Evolutionary conservation across 169 alveolate species (phyloP).

Genomic region (Eimeria acervulina): DNA sequence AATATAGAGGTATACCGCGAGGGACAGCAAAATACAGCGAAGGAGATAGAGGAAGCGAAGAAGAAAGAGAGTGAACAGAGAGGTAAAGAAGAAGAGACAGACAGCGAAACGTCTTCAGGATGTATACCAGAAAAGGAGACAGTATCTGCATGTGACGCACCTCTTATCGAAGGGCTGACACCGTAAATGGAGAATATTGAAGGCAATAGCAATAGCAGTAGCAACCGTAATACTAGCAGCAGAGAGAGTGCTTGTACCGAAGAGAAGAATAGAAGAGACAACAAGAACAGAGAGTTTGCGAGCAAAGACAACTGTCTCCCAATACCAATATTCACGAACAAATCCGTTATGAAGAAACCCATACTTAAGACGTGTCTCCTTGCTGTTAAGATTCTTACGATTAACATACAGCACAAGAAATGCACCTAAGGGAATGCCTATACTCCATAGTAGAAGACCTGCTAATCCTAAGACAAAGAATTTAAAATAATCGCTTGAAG

Average conservation of each 20-base stretch:
- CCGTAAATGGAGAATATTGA: conserved; percentile 87
- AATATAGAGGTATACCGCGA: background rate
- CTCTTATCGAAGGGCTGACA: conserved; percentile 91
- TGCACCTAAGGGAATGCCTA: conserved; percentile 91
- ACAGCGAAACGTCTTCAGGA: background rate
- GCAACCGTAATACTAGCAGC: conserved; percentile 87
- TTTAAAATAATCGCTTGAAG: conserved; percentile 86
- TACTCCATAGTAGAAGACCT: conserved; percentile 90
- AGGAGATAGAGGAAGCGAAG: background rate
- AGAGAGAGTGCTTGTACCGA: conserved; percentile 87
- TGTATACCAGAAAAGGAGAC: background rate
- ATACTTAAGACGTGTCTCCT: conserved; percentile 89
- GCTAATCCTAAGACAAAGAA: conserved; percentile 88
- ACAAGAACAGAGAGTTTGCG: conserved; percentile 89
- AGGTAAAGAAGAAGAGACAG: background rate
- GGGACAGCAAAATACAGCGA: background rate
- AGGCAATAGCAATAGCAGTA: conserved; percentile 88
- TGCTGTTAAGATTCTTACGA: conserved; percentile 88
- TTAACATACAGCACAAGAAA: conserved; percentile 88
- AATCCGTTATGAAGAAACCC: conserved; percentile 93
- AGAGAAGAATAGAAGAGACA: conserved; percentile 88
- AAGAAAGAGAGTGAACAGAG: background rate
- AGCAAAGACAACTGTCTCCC: conserved; percentile 91
- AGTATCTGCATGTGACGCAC: conserved; percentile 15
- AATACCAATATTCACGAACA: conserved; percentile 89